Evolutionary conservation across 768 basidiomycete genomes (phyloP).

Genomic region (Amanita jacksonii): DNA sequence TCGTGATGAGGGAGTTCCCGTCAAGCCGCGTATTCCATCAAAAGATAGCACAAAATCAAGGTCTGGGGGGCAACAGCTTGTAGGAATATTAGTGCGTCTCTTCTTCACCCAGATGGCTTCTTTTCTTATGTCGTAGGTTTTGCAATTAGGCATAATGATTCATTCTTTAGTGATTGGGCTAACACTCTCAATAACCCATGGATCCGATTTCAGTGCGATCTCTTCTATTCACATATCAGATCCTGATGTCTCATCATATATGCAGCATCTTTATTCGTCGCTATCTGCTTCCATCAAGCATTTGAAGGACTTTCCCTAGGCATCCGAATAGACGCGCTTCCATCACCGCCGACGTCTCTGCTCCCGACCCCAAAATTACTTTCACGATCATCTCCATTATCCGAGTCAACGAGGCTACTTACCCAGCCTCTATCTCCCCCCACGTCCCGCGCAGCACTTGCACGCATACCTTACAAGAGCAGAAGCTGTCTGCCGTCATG

Average conservation of each 20-base stretch:
- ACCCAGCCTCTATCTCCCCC: neutral
- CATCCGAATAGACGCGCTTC: slow-evolving; percentile 65
- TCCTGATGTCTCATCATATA: neutral
- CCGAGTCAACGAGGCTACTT: slow-evolving; percentile 1
- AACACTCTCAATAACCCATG: slow-evolving; percentile 61
- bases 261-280: slow-evolving; percentile 61
- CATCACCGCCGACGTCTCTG: slow-evolving; percentile 22
- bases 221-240: neutral
- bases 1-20: slow-evolving; percentile 10
- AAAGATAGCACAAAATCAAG: slow-evolving; percentile 17
- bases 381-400: slow-evolving; percentile 1
- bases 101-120: neutral
- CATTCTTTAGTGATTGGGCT: slow-evolving; percentile 75
- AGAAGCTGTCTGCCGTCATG: neutral
- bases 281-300: slow-evolving; percentile 74
- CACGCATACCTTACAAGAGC: no score
- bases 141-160: slow-evolving; percentile 82
- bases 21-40: slow-evolving; percentile 6
- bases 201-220: slow-evolving; percentile 60
- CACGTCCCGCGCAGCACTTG: no score
- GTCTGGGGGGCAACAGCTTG: slow-evolving; percentile 53
- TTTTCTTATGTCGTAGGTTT: slow-evolving; percentile 33
- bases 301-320: slow-evolving; percentile 82
- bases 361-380: slow-evolving; percentile 2
- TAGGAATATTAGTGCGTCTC: slow-evolving; percentile 59